A percentile compares a stretch with the other conserved stretches of the same genome.
Conservation (phyloP, 306 rosid genomes). For the Castanea sativa region DNA sequence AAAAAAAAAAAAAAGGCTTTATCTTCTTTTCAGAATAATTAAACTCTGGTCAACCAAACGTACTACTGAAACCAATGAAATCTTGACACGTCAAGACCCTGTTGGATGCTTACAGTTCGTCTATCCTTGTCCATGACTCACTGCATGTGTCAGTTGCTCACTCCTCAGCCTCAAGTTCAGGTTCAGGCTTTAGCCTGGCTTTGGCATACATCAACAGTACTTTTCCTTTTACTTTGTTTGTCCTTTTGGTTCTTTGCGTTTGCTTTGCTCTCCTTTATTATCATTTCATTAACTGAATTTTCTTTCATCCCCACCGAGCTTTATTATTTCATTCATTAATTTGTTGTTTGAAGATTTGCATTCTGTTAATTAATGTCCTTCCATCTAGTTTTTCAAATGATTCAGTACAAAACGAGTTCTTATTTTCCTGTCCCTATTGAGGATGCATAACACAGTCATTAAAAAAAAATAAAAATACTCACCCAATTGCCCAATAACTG, state of each 20-base stretch:
- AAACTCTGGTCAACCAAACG: slow-evolving; percentile 10
- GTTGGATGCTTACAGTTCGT: background rate
- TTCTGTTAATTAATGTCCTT: no score
- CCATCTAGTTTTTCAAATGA: no score
- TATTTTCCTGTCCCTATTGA: no score
- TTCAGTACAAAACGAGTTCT: no score
- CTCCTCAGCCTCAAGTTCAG: background rate
- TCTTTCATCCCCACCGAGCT: no score
- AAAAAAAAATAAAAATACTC: no score
- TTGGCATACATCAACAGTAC: background rate
- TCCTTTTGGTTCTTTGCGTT: background rate
- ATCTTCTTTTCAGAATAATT: slow-evolving; percentile 3
- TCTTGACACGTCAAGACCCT: background rate
- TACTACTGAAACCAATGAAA: background rate
- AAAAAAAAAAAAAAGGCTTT: no score
- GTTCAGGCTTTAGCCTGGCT: background rate
- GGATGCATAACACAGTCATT: no score
- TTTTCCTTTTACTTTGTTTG: background rate
- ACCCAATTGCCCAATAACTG: no score
- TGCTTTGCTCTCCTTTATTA: background rate
- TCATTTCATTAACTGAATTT: background rate
- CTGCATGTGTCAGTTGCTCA: background rate
- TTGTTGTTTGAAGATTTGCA: no score
- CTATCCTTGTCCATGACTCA: background rate
- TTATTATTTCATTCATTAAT: no score